Conservation (phyloP, 306 rosid genomes). For the Arachis stenosperma region DNA sequence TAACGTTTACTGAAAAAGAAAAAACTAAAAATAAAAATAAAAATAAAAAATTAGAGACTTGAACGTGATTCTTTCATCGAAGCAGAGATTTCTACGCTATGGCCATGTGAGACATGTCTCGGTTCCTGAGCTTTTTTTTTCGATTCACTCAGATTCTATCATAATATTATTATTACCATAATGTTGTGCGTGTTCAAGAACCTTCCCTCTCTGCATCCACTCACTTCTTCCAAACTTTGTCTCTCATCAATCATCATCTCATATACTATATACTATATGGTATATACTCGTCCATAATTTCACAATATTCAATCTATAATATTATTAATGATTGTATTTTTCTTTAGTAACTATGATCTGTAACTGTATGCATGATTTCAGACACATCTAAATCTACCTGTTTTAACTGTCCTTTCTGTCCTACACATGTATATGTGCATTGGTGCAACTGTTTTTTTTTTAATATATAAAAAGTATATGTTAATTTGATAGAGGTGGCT, state of each 20-base stretch:
- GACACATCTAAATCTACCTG: constrained; percentile 44
- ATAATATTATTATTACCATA: constrained; percentile 19
- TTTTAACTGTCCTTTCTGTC: constrained; percentile 44
- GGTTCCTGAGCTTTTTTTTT: constrained; percentile 62
- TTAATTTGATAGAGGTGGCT: not conserved
- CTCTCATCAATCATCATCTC: not conserved
- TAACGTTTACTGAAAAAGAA: constrained; percentile 13
- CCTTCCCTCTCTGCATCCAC: constrained; percentile 65
- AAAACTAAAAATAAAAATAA: too few relatives aligned
- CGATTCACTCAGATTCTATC: constrained; percentile 12
- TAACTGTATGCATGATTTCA: constrained; percentile 18
- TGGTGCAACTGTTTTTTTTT: constrained; percentile 7
- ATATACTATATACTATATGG: too few relatives aligned
- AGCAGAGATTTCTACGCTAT: constrained; percentile 57
- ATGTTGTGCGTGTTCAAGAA: constrained; percentile 37
- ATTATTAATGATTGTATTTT: too few relatives aligned
- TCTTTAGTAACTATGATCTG: not conserved
- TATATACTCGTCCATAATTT: too few relatives aligned
- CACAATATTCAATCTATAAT: too few relatives aligned
- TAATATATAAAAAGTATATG: not conserved
- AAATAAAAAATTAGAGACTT: not conserved
- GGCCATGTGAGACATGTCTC: constrained; percentile 87
- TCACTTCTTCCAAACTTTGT: constrained; percentile 44
- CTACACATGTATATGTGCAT: constrained; percentile 33
- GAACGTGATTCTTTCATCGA: constrained; percentile 50